A percentile compares a stretch with the other conserved stretches of the same genome.
These are phyloP conservation scores for Cyclotella baltica DNA, from an alignment of 108 stramenopile genomes.

Conservation along the genomic window DNA sequence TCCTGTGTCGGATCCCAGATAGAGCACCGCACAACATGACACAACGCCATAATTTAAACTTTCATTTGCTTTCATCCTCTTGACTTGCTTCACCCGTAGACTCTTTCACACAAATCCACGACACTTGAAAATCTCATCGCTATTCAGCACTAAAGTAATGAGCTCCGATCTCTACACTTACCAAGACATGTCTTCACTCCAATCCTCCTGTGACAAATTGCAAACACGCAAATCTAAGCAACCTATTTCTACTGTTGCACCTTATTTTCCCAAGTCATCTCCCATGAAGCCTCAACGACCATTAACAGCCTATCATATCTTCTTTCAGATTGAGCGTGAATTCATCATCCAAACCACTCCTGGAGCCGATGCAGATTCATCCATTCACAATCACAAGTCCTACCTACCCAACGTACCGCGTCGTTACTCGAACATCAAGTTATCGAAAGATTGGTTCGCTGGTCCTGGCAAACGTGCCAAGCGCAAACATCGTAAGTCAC, in stretches of 20 bases:
- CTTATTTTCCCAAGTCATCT: constrained; percentile 7
- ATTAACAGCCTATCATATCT: constrained; percentile 57
- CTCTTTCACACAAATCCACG: not conserved
- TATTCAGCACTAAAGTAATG: too few species aligned
- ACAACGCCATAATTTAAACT: too few species aligned
- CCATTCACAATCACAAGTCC: constrained; percentile 39
- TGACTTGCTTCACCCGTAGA: too few species aligned
- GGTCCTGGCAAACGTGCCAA: constrained; percentile 54
- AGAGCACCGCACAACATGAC: too few species aligned
- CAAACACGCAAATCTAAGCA: not conserved
- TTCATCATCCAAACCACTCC: constrained; percentile 50
- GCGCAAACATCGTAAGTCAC: constrained; percentile 74
- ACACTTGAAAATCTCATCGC: not conserved
- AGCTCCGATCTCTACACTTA: not conserved
- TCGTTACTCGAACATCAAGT: constrained; percentile 41
- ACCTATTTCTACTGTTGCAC: not conserved
- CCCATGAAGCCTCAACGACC: constrained; percentile 56
- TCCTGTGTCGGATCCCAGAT: too few species aligned
- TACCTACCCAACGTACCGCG: constrained; percentile 32
- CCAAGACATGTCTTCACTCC: not conserved
- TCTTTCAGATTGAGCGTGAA: constrained; percentile 58
- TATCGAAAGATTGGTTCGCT: constrained; percentile 47
- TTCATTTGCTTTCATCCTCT: too few species aligned
- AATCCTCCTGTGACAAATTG: not conserved
- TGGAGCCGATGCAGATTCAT: constrained; percentile 42